phyloP scores from a whole-genome alignment of 2,329 filamentous ascomycete species.

The Colletotrichum sansevieriae region DNA sequence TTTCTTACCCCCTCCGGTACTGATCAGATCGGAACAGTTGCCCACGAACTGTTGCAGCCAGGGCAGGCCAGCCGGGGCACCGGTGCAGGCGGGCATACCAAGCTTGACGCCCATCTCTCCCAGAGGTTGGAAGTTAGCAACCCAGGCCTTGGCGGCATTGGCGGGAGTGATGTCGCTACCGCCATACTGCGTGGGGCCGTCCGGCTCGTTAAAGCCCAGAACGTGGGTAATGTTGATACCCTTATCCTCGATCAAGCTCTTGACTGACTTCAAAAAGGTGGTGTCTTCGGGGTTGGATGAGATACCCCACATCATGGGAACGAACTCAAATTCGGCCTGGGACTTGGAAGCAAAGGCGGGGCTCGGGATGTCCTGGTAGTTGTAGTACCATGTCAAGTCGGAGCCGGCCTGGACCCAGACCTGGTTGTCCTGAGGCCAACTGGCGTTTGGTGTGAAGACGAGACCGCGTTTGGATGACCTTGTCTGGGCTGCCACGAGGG shows the following conservation, averaged over 20 bases:
- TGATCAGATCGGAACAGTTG: conserved; percentile 73
- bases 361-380: conserved; percentile 74
- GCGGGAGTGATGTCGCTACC: conserved; percentile 73
- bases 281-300: conserved; percentile 62
- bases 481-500: conserved; percentile 47
- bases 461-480: conserved; percentile 78
- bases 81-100: conserved; percentile 79
- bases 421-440: conserved; percentile 71
- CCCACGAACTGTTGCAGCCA: conserved; percentile 68
- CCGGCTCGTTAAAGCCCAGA: conserved; percentile 85
- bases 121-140: conserved; percentile 78
- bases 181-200: conserved; percentile 66
- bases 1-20: conserved; percentile 50
- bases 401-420: conserved; percentile 71
- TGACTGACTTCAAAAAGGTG: conserved; percentile 72
- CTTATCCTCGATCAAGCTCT: conserved; percentile 62
- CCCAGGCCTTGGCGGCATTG: conserved; percentile 77
- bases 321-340: conserved; percentile 75
- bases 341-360: conserved; percentile 60
- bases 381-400: conserved; percentile 87
- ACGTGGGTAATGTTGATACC: conserved; percentile 74
- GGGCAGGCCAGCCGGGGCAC: conserved; percentile 67
- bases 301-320: conserved; percentile 85
- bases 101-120: conserved; percentile 73
- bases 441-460: conserved; percentile 71